Base-by-base conservation (phyloP, 495 filamentous ascomycete genomes). In the Xylaria castorea region DNA sequence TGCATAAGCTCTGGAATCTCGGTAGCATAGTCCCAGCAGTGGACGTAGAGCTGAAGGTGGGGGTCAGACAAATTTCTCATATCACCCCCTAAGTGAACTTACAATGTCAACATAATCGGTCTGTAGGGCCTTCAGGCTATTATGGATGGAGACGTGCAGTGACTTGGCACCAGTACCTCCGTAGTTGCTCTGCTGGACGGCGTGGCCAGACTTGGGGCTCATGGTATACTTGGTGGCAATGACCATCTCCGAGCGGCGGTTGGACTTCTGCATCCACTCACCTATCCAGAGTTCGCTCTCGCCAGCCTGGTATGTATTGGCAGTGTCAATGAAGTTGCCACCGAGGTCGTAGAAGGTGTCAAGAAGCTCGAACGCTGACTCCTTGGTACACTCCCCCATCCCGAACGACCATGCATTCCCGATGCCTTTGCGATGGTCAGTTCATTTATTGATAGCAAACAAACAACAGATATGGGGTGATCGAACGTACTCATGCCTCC, bases 301-400 rank as follows among this genome's bases (percentile, higher is more conserved):
- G 69, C 85, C 88, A 55, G 77, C 73, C 72, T 92, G 88, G 80
- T 92, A 92, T 76, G 79, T 84, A 69, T 87, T 89, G 40, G 88
- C 84, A 1, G 89, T 91, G 72, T 92, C 90, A 72, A 92, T 88
- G 80, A 92, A 91, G 79, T 92, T 92, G 30, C 90, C 90, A 27
- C 90, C 90, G 51, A 83, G 77, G 9, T 78, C 78, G 44, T 86
- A 84, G 81, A 85, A 89, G 72, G 77, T 81, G 74, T 91, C 90
- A 22, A 92, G 78, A 14, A 92, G 80, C 62, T 83, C 78, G 71
- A 90, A 89, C 8, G 85, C 77, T 1, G 79, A 80, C 42, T 90
- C 84, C 71, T 91, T 90, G 76, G 71, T 78, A 60, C 85, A 86
- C 79, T 81, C 79, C 30, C 88, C 89, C 73, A 90, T 74, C 0